Conservation (phyloP, 1,139 yeast species). For the Wickerhamomyces sp. region DNA sequence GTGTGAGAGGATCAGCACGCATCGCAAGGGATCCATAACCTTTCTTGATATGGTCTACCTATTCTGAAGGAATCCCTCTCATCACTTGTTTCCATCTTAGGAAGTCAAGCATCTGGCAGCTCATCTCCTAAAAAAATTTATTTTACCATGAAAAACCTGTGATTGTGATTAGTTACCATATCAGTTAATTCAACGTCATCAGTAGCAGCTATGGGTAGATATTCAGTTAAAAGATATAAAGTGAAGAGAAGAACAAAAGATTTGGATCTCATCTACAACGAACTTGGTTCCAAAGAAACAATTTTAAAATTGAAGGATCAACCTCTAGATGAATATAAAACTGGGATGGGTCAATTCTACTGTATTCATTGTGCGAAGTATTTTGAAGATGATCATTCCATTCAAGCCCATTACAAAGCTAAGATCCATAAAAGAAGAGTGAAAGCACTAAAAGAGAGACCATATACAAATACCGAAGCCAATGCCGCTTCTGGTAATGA, state of each 20-base stretch:
- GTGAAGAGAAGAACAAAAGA: slow-evolving; percentile 83
- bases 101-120: slow-evolving; percentile 1
- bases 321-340: slow-evolving; percentile 81
- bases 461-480: slow-evolving; percentile 83
- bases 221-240: slow-evolving; percentile 71
- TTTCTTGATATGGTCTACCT: background rate
- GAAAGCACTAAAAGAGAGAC: slow-evolving; percentile 67
- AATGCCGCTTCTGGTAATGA: slow-evolving; percentile 87
- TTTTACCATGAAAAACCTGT: background rate
- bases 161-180: too few relatives aligned
- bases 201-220: slow-evolving; percentile 64
- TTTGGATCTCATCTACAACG: slow-evolving; percentile 76
- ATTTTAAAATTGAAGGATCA: slow-evolving; percentile 68
- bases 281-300: slow-evolving; percentile 59
- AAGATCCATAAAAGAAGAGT: slow-evolving; percentile 86
- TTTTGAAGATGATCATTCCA: slow-evolving; percentile 72
- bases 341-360: slow-evolving; percentile 92
- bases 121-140: slow-evolving; percentile 11
- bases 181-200: background rate
- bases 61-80: background rate
- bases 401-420: slow-evolving; percentile 65
- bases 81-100: background rate
- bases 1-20: background rate
- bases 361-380: slow-evolving; percentile 94
- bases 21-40: background rate